These are phyloP conservation scores for Prunus campanulata DNA, from an alignment of 306 rosid genomes.

Conservation along the genomic window DNA sequence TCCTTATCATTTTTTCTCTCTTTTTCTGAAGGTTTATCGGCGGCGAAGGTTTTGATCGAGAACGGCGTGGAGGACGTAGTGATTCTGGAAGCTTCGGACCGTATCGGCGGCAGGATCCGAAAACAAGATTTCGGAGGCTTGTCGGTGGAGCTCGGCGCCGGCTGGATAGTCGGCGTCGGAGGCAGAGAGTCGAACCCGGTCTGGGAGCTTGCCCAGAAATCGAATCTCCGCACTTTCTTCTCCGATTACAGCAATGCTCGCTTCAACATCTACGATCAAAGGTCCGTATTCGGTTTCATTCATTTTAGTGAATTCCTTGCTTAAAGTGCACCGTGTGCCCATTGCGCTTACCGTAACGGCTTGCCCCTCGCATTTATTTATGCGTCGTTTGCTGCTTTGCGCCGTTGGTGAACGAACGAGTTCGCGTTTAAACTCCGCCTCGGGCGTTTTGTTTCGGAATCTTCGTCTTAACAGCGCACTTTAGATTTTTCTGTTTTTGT, in stretches of 20 bases:
- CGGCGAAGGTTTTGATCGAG: conserved; percentile 77
- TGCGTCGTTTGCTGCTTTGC: not conserved
- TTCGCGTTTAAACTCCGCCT: not conserved
- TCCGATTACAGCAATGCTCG: conserved; percentile 95
- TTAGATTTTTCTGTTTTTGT: not conserved
- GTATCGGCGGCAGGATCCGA: conserved; percentile 88
- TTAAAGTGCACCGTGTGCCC: not conserved
- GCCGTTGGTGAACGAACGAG: not conserved
- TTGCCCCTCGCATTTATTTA: not conserved
- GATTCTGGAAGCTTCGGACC: conserved; percentile 88
- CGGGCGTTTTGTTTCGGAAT: not conserved
- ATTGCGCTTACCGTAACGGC: not conserved
- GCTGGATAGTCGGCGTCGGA: conserved; percentile 99
- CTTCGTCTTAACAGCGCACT: not conserved
- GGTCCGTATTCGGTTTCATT: conserved; percentile 39
- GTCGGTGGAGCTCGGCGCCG: conserved; percentile 92
- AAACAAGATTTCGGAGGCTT: conserved; percentile 80
- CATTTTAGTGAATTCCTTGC: not conserved
- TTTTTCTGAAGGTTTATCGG: conserved; percentile 58
- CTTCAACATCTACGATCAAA: conserved; percentile 81
- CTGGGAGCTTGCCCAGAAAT: conserved; percentile 81
- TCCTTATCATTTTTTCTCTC: not conserved
- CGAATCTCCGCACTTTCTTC: conserved; percentile 71
- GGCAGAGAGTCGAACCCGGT: conserved; percentile 74
- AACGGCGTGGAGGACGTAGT: conserved; percentile 69